Conservation (phyloP, 192 early-diverging fungal species). For the Backusella sp. region DNA sequence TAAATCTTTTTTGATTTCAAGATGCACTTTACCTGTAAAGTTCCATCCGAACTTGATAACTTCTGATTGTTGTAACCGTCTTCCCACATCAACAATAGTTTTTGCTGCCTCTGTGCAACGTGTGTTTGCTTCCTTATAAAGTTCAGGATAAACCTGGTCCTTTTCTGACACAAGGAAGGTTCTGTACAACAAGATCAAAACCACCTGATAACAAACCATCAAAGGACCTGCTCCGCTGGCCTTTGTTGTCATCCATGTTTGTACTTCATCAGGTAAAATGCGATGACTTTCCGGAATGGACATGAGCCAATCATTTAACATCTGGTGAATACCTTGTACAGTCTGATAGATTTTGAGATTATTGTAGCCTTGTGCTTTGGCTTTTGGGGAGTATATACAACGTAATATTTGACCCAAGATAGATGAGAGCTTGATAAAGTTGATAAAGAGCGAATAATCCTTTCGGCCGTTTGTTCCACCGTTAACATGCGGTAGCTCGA, state of each 20-base stretch:
- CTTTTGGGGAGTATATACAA: constrained; percentile 33
- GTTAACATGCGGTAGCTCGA: constrained; percentile 26
- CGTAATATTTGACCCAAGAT: constrained; percentile 33
- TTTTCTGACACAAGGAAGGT: constrained; percentile 23
- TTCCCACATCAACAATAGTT: constrained; percentile 21
- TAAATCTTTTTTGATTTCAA: not conserved
- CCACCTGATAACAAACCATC: constrained; percentile 30
- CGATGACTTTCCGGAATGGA: constrained; percentile 14
- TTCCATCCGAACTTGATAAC: constrained; percentile 24
- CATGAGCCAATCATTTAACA: constrained; percentile 26
- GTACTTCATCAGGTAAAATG: constrained; percentile 6
- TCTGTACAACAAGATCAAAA: constrained; percentile 31
- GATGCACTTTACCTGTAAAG: constrained; percentile 17
- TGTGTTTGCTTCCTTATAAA: not conserved
- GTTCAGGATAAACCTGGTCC: not conserved
- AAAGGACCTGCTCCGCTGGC: constrained; percentile 19
- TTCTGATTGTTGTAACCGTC: not conserved
- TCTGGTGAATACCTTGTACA: constrained; percentile 16
- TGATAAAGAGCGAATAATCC: constrained; percentile 22
- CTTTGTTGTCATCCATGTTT: not conserved
- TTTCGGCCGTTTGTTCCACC: not conserved
- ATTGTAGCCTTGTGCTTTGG: constrained; percentile 19
- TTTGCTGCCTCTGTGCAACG: constrained; percentile 30
- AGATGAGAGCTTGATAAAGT: constrained; percentile 33
- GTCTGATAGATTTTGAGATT: constrained; percentile 6